Percentiles rank a stretch among this genome's conserved stretches.
phyloP scores from a whole-genome alignment of 2,329 filamentous ascomycete genomes.

The Ascochyta clinopodiicola region DNA sequence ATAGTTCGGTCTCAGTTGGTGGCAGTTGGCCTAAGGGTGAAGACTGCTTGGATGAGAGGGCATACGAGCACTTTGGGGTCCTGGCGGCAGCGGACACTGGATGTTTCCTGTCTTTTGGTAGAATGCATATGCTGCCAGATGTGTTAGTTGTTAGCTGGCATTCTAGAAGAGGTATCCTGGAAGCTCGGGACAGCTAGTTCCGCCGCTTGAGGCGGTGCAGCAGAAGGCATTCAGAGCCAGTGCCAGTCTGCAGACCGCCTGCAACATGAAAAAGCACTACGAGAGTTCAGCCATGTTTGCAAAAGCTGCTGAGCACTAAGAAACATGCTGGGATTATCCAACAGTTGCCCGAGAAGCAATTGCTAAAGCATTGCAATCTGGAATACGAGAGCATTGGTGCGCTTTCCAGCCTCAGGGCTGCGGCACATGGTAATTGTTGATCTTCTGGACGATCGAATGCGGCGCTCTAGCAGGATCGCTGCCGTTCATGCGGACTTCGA shows the following conservation, averaged over 20 bases:
- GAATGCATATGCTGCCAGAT: conserved; percentile 20
- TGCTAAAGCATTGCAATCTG: no score
- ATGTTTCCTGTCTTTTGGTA: conserved; percentile 23
- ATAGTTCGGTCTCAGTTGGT: conserved; percentile 16
- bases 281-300: no score
- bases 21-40: conserved; percentile 19
- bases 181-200: conserved; percentile 20
- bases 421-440: conserved; percentile 6
- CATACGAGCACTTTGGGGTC: conserved; percentile 2
- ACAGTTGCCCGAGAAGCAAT: no score
- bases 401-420: conserved; percentile 8
- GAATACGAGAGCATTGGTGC: no score
- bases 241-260: no score
- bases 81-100: conserved; percentile 28
- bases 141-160: conserved; percentile 23
- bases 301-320: no score
- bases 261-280: no score
- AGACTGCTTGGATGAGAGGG: conserved; percentile 17
- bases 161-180: conserved; percentile 30
- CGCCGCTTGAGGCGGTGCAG: conserved; percentile 38
- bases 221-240: conserved; percentile 3
- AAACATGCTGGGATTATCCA: no score
- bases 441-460: conserved; percentile 9
- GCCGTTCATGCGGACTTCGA: conserved; percentile 27
- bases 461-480: conserved; percentile 13